Conservation (phyloP, 495 filamentous ascomycete species). For the Chlorociboria aeruginascens region DNA sequence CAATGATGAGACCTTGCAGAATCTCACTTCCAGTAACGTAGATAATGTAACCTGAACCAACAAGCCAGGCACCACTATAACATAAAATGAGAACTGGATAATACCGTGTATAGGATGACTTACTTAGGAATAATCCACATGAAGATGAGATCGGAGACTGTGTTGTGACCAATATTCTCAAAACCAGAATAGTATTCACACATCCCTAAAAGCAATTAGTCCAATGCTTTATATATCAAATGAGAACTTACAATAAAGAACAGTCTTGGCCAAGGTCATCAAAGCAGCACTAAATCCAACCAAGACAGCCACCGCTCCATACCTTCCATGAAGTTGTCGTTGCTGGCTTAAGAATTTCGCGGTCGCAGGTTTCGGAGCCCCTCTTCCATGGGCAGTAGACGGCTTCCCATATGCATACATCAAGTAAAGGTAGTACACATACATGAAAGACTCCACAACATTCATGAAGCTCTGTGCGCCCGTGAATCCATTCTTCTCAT, state of each 20-base stretch:
- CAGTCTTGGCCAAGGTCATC: conserved; percentile 81
- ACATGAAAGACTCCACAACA: conserved; percentile 56
- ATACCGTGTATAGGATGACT: conserved; percentile 20
- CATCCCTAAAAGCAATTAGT: conserved; percentile 38
- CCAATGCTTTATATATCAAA: not conserved
- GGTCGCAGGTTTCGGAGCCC: conserved; percentile 26
- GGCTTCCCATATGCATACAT: conserved; percentile 39
- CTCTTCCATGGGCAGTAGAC: conserved; percentile 23
- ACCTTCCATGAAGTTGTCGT: conserved; percentile 43
- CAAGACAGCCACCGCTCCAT: conserved; percentile 51
- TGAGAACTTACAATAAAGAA: conserved; percentile 62
- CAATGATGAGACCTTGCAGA: conserved; percentile 47
- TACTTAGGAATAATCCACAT: conserved; percentile 78
- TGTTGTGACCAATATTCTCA: conserved; percentile 70
- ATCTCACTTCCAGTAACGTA: conserved; percentile 62
- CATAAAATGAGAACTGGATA: conserved; percentile 3
- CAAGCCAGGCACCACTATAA: conserved; percentile 63
- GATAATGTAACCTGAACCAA: conserved; percentile 59
- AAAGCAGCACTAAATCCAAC: conserved; percentile 56
- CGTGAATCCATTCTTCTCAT: conserved; percentile 65
- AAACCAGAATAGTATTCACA: conserved; percentile 71
- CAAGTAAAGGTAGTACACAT: conserved; percentile 55
- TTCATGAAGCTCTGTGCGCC: conserved; percentile 67
- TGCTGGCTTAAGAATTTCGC: conserved; percentile 34
- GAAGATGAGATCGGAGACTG: conserved; percentile 39